Base-by-base conservation (phyloP, 495 filamentous ascomycete species). In the Tuber magnatum region DNA sequence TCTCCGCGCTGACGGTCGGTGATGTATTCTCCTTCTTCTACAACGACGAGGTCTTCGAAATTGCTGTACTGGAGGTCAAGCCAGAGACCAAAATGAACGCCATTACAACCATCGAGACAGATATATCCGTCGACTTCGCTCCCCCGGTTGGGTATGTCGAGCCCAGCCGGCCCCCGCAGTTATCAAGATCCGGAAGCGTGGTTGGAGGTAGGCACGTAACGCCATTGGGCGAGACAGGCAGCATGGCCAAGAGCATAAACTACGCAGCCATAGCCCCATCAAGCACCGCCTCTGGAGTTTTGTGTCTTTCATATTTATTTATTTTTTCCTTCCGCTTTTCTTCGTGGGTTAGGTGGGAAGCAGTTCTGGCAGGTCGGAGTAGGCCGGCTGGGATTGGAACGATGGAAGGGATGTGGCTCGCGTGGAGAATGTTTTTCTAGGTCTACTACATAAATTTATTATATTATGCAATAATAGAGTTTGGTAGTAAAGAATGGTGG, bases 221-320 rank as follows among this genome's bases (percentile, higher is more conserved):
- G 2, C 81, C 14, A 83, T 91, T 51, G 81, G 97, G 75, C 92
- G 86, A 81, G 68, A 91, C 95, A 75, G 95, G 95, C 10, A 93
- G 91, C 42, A 99, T 99, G 95, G 94, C 96, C 3, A 93, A 97
- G 81, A 88, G 93, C 24, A 97, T 99, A 85, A 97, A 97, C 85
- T 99, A 98, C 83, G 89, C 92, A 65, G 89, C 94, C n/a, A 97
- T 99, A 78, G 92, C 93, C 0, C 95, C 95, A 0, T 86, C 92
- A 1, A 89, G 86, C 10, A 86, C 88, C 22, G 87, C 87, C 0
- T 83, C 87, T n/a, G n/a, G 32, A 28, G 56, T 18, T 65, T 35
- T 65, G 3, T 32, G 56, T 61, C n/a, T n/a, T 65, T 65, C 14
- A 6, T 14, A 14, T 8, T 28, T 35, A 35, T 35, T 65, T 7